Evolutionary conservation across 345 rosid species (phyloP), one percentile per base, ranked within the genome.

Genomic region (Hypericum androsaemum): DNA sequence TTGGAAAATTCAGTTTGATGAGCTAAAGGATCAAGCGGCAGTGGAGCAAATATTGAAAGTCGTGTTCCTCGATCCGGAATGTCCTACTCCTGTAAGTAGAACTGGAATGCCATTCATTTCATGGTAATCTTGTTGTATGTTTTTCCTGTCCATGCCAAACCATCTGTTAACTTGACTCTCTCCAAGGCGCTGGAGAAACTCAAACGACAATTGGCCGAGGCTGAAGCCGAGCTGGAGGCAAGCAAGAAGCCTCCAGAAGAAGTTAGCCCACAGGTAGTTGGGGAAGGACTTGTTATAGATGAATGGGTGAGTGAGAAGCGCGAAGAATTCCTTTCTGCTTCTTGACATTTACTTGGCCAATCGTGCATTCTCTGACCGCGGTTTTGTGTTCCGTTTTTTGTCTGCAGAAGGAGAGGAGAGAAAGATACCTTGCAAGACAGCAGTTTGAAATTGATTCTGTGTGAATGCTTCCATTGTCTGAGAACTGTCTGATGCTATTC

Each of bases 401-500:
- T 39, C 11, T 45, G 37, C 71, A 67, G 71, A 67, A 67, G 47
- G 71, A 67, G 54, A 43, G 71, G 7, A 56, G 71, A 39, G 71
- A 61, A 42, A 61, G 71, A 47, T 67, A 67, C 56, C 50, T 67
- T 41, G 71, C 71, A 2, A 48, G 57, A 41, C 71, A 67, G 54
- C 71, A 67, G 53, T n/a, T 57, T 52, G 62, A 61, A 52, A 60
- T 69, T 45, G 77, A 67, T 67, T 56, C 80, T 7, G 72, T 74
- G 54, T 71, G 64, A 58, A 66, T 22, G 32, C 4, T 22, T 22
- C 32, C 32, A 22, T 22, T 22, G 4, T 22, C 32, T 22, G 32
- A 22, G 1, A 4, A 22, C 4, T 22, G 4, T 22, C 32, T 22
- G 32, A 22, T 22, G 32, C 32, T 22, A 22, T 22, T 22, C 4